These are phyloP conservation scores for Penicillium steckii DNA, from an alignment of 495 filamentous ascomycete genomes.

Conservation along the genomic window DNA sequence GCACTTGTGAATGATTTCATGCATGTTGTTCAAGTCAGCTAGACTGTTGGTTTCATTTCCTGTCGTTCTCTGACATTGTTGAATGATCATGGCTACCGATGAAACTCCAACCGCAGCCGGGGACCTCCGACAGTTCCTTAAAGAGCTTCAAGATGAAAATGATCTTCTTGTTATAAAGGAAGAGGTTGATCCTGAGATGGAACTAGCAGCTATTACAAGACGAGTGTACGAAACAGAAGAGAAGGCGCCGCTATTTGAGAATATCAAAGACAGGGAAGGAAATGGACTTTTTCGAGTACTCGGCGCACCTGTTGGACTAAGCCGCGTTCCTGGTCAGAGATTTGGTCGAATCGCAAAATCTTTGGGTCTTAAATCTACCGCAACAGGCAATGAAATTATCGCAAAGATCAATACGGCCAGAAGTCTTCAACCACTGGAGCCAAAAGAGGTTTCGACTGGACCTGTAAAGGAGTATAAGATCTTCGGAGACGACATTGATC, in stretches of 20 bases:
- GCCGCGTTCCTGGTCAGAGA: slow-evolving; percentile 10
- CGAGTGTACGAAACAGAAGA: slow-evolving; percentile 34
- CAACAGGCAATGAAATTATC: slow-evolving; percentile 26
- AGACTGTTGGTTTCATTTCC: too few species aligned
- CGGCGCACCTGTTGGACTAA: slow-evolving; percentile 32
- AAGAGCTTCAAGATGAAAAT: slow-evolving; percentile 30
- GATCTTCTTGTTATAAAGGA: slow-evolving; percentile 33
- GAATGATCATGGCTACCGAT: not conserved
- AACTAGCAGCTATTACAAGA: slow-evolving; percentile 35
- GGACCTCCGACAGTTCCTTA: slow-evolving; percentile 32
- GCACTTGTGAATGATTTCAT: too few species aligned
- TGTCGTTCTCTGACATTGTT: too few species aligned
- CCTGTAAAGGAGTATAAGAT: slow-evolving; percentile 33
- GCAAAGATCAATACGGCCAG: slow-evolving; percentile 27
- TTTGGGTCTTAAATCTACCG: slow-evolving; percentile 27
- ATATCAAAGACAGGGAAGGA: slow-evolving; percentile 26
- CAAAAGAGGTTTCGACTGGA: slow-evolving; percentile 23
- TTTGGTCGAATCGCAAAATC: slow-evolving; percentile 33
- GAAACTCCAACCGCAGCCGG: not conserved
- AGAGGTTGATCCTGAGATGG: slow-evolving; percentile 33
- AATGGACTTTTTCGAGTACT: slow-evolving; percentile 39
- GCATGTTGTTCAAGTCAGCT: too few species aligned
- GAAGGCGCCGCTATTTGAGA: slow-evolving; percentile 41
- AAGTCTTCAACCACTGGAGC: slow-evolving; percentile 19
- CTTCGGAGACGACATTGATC: slow-evolving; percentile 32